Conservation (phyloP, 2,329 filamentous ascomycete species). For the Trichophyton schoenleinii region DNA sequence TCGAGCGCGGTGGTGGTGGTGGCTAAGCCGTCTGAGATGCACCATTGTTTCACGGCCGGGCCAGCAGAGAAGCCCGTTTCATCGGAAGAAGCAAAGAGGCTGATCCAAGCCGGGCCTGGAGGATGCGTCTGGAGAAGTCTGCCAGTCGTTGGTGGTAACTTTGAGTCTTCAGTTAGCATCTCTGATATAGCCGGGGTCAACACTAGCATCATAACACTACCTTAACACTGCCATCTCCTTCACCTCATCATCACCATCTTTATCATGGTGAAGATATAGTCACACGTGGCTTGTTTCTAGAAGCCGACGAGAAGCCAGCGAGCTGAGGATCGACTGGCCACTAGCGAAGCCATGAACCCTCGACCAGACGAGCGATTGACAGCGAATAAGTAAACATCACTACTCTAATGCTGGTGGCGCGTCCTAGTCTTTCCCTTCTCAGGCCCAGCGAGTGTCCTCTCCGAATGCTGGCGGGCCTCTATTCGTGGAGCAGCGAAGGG, state of each 20-base stretch:
- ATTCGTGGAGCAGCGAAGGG: neutral
- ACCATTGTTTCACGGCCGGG: neutral
- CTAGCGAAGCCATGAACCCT: too few relatives aligned
- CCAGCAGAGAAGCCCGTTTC: neutral
- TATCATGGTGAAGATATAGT: neutral
- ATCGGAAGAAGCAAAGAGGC: neutral
- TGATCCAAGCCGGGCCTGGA: too few relatives aligned
- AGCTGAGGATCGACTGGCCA: too few relatives aligned
- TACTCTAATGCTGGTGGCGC: too few relatives aligned
- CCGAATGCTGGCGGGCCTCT: neutral
- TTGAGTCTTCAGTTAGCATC: too few relatives aligned
- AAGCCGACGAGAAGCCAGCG: neutral
- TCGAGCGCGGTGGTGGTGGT: too few relatives aligned
- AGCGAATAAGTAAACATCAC: too few relatives aligned
- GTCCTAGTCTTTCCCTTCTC: neutral
- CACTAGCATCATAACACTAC: too few relatives aligned
- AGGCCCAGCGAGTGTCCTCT: neutral
- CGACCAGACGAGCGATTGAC: neutral
- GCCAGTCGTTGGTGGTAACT: too few relatives aligned
- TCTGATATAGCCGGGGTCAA: too few relatives aligned
- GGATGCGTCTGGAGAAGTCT: too few relatives aligned
- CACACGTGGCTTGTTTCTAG: constrained; percentile 1
- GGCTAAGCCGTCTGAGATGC: neutral
- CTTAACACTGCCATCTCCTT: too few relatives aligned
- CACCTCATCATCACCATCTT: neutral